A percentile compares a stretch with the other conserved stretches of the same genome.
Evolutionary conservation across 306 rosid genomes (phyloP).

Genomic region (Erythrophleum fordii): DNA sequence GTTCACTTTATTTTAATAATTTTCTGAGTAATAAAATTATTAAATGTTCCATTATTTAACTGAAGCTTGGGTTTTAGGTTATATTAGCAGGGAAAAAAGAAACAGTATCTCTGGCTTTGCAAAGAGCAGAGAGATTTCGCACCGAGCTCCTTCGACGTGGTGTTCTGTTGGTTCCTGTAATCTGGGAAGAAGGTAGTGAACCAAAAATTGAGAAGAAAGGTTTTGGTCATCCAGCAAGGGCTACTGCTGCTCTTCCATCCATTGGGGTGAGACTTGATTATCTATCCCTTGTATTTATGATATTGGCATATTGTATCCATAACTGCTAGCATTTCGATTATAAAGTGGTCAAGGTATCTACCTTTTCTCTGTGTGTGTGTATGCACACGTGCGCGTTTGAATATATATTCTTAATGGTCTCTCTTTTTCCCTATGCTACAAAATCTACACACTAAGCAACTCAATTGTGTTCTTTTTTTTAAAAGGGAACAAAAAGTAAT

Average conservation of each 20-base stretch:
- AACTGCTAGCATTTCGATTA: background rate
- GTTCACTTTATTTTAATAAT: background rate
- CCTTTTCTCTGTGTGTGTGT: background rate
- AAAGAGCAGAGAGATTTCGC: constrained; percentile 79
- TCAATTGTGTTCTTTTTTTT: background rate
- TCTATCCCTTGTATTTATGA: background rate
- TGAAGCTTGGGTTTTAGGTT: constrained; percentile 67
- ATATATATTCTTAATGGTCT: background rate
- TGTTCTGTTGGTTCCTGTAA: constrained; percentile 82
- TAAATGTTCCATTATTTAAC: constrained; percentile 27
- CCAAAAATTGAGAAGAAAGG: constrained; percentile 84
- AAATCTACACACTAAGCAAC: background rate
- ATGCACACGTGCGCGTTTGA: background rate
- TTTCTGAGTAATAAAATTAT: background rate
- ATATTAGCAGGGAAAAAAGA: constrained; percentile 92
- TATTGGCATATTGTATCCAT: background rate
- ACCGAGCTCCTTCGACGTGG: constrained; percentile 85
- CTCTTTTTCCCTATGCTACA: background rate
- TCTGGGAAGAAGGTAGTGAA: constrained; percentile 77
- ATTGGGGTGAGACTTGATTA: constrained; percentile 73
- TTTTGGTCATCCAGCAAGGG: constrained; percentile 66
- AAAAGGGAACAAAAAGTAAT: background rate
- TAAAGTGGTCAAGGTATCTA: background rate
- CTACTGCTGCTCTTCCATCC: constrained; percentile 80
- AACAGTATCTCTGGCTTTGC: constrained; percentile 69